Base-by-base conservation (phyloP, 495 filamentous ascomycete species). In the Neurospora discreta region DNA sequence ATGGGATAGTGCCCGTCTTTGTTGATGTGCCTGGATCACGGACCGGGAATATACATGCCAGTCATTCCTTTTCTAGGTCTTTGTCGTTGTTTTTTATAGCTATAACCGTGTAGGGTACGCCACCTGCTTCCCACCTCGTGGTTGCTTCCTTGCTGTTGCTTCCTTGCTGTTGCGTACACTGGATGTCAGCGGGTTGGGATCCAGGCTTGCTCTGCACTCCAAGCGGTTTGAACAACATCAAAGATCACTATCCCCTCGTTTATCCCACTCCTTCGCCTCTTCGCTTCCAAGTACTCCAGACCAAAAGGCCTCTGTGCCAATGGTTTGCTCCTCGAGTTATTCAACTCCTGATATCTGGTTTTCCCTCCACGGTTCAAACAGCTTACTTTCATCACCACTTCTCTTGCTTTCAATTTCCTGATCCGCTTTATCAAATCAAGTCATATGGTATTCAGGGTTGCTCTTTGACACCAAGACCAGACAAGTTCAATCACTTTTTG, bases 21-120 rank as follows among this genome's bases (percentile, higher is more conserved):
- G 52, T 65, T 60, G 13, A 60, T 60, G 52, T 30, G 23, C 44
- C 46, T 74, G 68, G 72, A 74, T 71, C 75, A 73, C 74, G 26
- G 52, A 72, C 71, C 69, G 71, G 43, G 38, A 58, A 71, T 78
- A 77, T 75, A 76, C 75, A 69, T 78, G 74, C 74, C 77, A 73
- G 73, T 46, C 65, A 26, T 23, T 74, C 73, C 76, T 70, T 38
- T 70, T 74, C 60, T 41, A 39, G 11, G 23, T 42, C 60, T 40
- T 69, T 71, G 52, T 52, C 67, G 41, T 16, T 73, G 39, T 76
- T 70, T 72, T 71, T 71, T 36, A 71, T 58, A 44, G 33, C 42
- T 39, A 65, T 65, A 72, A 58, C 69, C 65, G 67, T 70, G 65
- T 40, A 71, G 70, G 75, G 71, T 52, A 71, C 69, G 73, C 70